These are phyloP conservation scores for Penicillium glabrum DNA, from an alignment of 2,329 filamentous ascomycete species.

Conservation along the genomic window DNA sequence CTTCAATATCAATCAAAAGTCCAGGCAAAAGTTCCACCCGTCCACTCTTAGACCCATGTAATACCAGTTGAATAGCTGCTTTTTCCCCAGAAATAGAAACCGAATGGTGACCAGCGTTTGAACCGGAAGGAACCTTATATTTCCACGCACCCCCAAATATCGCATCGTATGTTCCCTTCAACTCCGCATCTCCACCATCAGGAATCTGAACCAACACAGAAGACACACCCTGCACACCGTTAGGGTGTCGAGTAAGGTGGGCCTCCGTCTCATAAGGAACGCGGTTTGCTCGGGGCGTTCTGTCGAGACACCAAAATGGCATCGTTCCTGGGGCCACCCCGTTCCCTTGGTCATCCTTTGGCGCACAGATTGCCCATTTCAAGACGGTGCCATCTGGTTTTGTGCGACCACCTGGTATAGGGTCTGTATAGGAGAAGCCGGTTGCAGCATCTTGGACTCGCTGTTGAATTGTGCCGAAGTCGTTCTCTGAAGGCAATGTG, in stretches of 20 bases:
- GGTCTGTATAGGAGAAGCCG: slow-evolving; percentile 5
- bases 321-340: background rate
- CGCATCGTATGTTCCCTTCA: slow-evolving; percentile 5
- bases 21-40: slow-evolving; percentile 10
- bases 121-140: slow-evolving; percentile 7
- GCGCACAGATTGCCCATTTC: slow-evolving; percentile 9
- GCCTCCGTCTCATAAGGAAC: slow-evolving; percentile 10
- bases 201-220: slow-evolving; percentile 4
- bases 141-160: slow-evolving; percentile 2
- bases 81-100: slow-evolving; percentile 1
- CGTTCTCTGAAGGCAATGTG: slow-evolving; percentile 12
- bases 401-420: slow-evolving; percentile 7
- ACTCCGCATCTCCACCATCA: background rate
- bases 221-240: slow-evolving; percentile 7
- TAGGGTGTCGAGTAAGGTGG: slow-evolving; percentile 8
- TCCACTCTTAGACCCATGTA: slow-evolving; percentile 3
- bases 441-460: background rate
- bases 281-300: slow-evolving; percentile 8
- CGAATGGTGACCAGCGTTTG: background rate
- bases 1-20: slow-evolving; percentile 6
- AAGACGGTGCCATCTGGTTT: slow-evolving; percentile 11
- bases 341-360: background rate
- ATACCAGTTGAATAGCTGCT: background rate
- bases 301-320: slow-evolving; percentile 16
- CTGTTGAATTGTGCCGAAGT: slow-evolving; percentile 12